Evolutionary conservation across 169 alveolate species (phyloP), one percentile per base, ranked within the genome.

Genomic region (Perkinsus olseni): DNA sequence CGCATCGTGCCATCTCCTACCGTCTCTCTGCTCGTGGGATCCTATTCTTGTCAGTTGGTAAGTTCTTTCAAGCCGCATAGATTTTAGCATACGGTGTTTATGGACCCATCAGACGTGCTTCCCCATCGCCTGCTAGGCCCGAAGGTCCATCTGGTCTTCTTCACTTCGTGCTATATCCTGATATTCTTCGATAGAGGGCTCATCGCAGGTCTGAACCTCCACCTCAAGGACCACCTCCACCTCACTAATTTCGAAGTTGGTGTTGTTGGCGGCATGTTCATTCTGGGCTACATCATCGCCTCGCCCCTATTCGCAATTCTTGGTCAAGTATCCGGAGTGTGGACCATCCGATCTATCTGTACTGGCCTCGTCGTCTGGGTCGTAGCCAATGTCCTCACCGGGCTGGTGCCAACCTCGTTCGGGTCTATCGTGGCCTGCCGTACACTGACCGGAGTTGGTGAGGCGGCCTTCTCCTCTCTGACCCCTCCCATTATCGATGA

Each of bases 271-370:
- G 92, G 94, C 11, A 24, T 93, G 45, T 93, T 93, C 93, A 93
- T 93, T 51, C 38, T 93, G 38, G 95, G 95, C 6, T 93, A 45
- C 91, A 74, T 93, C 93, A 3, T 93, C 10, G 94, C 95, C 40
- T 51, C 94, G 24, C 95, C 95, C 34, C 38, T 93, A 17, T 93
- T 90, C 94, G 95, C 94, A 24, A 34, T 92, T 51, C 38, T 37
- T 21, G 39, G 94, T 20, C 95, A 93, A 45, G 0, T 62, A 24
- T 62, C 82, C 10, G 74, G 38, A 28, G 91, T 93, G n/a, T 94
- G 93, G 92, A 92, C 95, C 17, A 74, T 93, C n/a, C 48, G 39
- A 31, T 91, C 93, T 21, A 93, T 93, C 74, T 45, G 94, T 20
- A 91, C 91, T 31, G 95, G 95, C 8, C 91, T 93, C 4, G 17